Evolutionary conservation across 1,284 basidiomycete genomes (phyloP), one percentile per base, ranked within the genome.

Genomic region (Inonotus obliquus): DNA sequence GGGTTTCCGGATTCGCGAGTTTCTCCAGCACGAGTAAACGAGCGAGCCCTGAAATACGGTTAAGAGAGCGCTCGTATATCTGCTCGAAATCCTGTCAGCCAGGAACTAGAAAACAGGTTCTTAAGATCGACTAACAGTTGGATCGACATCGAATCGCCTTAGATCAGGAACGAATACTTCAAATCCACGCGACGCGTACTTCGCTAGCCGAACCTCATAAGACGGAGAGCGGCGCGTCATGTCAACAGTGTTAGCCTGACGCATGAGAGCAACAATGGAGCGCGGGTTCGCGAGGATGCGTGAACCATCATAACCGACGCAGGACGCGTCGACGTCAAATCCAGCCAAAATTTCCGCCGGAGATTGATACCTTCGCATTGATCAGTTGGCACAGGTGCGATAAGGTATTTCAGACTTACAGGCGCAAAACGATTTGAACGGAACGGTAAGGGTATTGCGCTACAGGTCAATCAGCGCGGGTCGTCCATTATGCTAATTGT

Each of bases 391-490:
- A 10, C 17, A 5, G 1, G 11, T 14, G 23, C 10, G 29, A 21
- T n/a, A 32, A n/a, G 25, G n/a, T 11, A 9, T 14, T 32, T 2
- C 23, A 27, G 14, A 41, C 54, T 13, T 37, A 55, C 2, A 85
- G 71, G 25, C 82, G 78, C 14, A 84, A 71, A 4, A 84, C 77
- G 60, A 85, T 83, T 68, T 85, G 83, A 17, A 85, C 74, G 13
- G 78, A 77, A 32, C 83, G 80, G 65, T 84, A 84, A 0, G 83
- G 83, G 67, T 83, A 85, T 74, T 85, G 83, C 23, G 81, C 81
- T 83, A 63, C 14, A 58, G 51, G 6, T 10, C 32, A 45, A 17
- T 55, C 37, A 59, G 19, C 23, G 39, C 35, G 5, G 27, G 19
- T 13, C 17, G n/a, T 25, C n/a, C 23, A 39, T 38, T 23, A 7